Evolutionary conservation across 2,329 filamentous ascomycete species (phyloP), one percentile per base, ranked within the genome.

Genomic region (Atkinsonella hypoxylon): DNA sequence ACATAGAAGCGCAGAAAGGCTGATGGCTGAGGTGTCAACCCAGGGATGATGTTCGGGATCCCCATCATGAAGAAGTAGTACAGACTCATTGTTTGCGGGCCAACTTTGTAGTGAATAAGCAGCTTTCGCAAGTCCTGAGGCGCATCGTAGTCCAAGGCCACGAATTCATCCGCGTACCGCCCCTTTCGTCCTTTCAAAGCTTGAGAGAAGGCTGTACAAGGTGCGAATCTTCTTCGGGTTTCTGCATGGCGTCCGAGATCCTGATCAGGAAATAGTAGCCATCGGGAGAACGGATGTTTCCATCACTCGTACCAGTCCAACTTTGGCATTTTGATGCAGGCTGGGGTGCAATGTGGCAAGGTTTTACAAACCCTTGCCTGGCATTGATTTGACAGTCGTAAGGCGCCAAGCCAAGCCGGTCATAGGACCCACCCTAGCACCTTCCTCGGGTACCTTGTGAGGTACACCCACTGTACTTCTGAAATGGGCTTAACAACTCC

Each of bases 21-120:
- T 71, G 51, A 76, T 71, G 3, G 71, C 67, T 0, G 75, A 78
- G 0, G 76, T 78, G 48, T 71, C 68, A 10, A 61, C 63, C 68
- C 69, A 7, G 68, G 68, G 4, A 57, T 57, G 43, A 72, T 64
- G 46, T 71, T 73, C 40, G 56, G 52, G n/a, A 54, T 22, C 17
- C 49, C 51, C 49, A 55, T 51, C 48, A 53, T 49, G 40, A 51
- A 51, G 7, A 55, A 13, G 41, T 55, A 51, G 39, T 55, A 53
- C 4, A 50, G 40, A 8, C 51, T 51, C 1, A 53, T 48, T 9
- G 52, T 56, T 36, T 49, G 38, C 30, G 51, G 48, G 34, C 15
- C 34, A 9, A 7, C 9, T 36, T 15, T 10, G 15, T 36, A 4
- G 7, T 36, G 34, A 3, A 36, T 8, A 12, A 36, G 2, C 9